phyloP scores from a whole-genome alignment of 345 rosid genomes.

The Odontarrhena argentea region DNA sequence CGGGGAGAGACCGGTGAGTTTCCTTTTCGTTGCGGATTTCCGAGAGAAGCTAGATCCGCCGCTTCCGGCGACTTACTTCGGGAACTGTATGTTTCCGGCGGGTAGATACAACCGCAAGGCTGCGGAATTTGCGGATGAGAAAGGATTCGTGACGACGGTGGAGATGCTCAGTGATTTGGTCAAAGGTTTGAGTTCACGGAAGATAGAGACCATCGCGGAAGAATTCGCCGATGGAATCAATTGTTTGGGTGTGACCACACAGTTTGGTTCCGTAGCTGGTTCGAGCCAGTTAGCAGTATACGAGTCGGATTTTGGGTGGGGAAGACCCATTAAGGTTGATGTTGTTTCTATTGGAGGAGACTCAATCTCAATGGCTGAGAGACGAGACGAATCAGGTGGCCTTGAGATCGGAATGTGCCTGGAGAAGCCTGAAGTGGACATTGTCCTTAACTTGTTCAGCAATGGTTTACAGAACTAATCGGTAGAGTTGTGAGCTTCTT shows the following conservation, averaged over 20 bases:
- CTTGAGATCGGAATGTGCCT: constrained; percentile 38
- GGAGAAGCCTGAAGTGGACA: constrained; percentile 27
- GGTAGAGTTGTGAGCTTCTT: no score
- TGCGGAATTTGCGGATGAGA: constrained; percentile 24
- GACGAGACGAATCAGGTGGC: constrained; percentile 31
- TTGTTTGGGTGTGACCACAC: background rate
- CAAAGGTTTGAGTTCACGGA: constrained; percentile 13
- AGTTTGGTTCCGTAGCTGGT: constrained; percentile 27
- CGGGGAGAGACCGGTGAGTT: constrained; percentile 6
- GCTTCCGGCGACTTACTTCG: constrained; percentile 33
- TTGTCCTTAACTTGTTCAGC: background rate
- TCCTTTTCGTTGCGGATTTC: constrained; percentile 3
- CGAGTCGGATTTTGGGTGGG: constrained; percentile 41
- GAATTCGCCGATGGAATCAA: background rate
- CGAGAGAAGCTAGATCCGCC: constrained; percentile 19
- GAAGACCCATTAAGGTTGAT: constrained; percentile 31
- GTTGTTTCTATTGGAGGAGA: constrained; percentile 12
- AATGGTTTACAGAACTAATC: constrained; percentile 20
- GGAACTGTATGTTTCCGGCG: constrained; percentile 30
- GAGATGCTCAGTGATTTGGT: constrained; percentile 23
- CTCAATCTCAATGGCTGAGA: constrained; percentile 34
- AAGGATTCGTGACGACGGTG: constrained; percentile 26
- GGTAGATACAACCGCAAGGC: constrained; percentile 1
- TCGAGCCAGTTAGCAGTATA: constrained; percentile 35
- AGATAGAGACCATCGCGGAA: background rate